A percentile compares a stretch with the other conserved stretches of the same genome.
These are phyloP conservation scores for Ustilago esculenta DNA, from an alignment of 1,284 basidiomycete genomes.

Conservation along the genomic window DNA sequence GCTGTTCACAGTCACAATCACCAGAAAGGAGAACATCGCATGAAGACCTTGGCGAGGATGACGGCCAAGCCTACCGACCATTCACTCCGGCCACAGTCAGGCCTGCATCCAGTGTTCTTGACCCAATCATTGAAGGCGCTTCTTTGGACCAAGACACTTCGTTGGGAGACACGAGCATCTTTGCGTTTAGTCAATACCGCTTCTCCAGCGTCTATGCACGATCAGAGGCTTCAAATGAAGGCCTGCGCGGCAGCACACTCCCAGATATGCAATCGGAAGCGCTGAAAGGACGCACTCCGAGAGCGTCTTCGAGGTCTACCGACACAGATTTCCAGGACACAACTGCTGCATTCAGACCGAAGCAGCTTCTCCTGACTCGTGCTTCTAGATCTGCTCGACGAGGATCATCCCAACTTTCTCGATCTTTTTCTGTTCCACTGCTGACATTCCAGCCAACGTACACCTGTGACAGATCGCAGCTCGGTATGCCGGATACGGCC, in stretches of 20 bases:
- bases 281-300: neutral
- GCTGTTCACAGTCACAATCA: neutral
- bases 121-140: constrained; percentile 13
- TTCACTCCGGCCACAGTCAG: neutral
- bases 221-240: neutral
- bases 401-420: constrained; percentile 3
- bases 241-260: neutral
- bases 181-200: constrained; percentile 6
- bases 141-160: constrained; percentile 9
- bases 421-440: constrained; percentile 12
- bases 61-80: neutral
- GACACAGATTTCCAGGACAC: neutral
- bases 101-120: constrained; percentile 7
- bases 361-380: constrained; percentile 10
- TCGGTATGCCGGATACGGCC: neutral
- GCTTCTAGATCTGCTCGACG: neutral
- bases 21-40: neutral
- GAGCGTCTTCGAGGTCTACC: neutral
- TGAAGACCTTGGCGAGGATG: neutral
- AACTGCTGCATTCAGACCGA: constrained; percentile 9
- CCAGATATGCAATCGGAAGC: constrained; percentile 1
- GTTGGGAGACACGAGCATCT: constrained; percentile 3
- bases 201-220: constrained; percentile 3
- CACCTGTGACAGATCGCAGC: neutral
- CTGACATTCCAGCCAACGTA: neutral